Evolutionary conservation across 2,329 filamentous ascomycete genomes (phyloP).

Genomic region (Colletotrichum melonis): DNA sequence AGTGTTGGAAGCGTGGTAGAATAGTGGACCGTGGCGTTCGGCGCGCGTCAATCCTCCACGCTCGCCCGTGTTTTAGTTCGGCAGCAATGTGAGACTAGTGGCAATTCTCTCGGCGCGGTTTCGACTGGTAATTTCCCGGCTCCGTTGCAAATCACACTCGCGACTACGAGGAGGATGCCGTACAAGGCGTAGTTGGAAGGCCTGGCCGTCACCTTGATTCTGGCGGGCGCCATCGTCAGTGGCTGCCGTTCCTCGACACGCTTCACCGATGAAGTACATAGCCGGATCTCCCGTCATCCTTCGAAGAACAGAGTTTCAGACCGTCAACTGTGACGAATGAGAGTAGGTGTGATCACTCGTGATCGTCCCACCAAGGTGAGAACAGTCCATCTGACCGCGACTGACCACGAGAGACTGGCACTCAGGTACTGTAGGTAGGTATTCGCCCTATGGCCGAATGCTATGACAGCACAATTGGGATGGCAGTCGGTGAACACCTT

Average conservation of each 20-base stretch:
- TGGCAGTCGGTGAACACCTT: conserved; percentile 26
- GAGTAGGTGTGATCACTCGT: neutral
- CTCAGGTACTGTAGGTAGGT: neutral
- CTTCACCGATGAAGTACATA: neutral
- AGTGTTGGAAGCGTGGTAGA: neutral
- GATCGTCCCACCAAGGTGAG: conserved; percentile 15
- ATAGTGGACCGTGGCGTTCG: conserved; percentile 14
- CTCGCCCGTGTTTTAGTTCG: conserved; percentile 7
- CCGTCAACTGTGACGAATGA: conserved; percentile 14
- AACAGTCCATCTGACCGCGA: conserved; percentile 27
- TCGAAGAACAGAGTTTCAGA: conserved; percentile 22
- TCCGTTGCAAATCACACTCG: neutral
- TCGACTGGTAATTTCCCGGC: conserved; percentile 6
- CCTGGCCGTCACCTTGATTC: neutral
- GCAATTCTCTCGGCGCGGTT: neutral
- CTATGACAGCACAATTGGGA: conserved; percentile 23
- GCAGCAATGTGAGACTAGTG: conserved; percentile 10
- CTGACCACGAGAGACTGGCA: neutral
- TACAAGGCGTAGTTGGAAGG: neutral
- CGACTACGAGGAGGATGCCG: neutral
- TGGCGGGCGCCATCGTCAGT: conserved; percentile 11
- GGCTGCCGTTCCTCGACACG: conserved; percentile 6
- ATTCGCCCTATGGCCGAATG: neutral
- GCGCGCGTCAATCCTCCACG: neutral
- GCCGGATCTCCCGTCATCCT: neutral